Evolutionary conservation across 2,329 filamentous ascomycete genomes (phyloP).

Genomic region (Penicillium sp.): DNA sequence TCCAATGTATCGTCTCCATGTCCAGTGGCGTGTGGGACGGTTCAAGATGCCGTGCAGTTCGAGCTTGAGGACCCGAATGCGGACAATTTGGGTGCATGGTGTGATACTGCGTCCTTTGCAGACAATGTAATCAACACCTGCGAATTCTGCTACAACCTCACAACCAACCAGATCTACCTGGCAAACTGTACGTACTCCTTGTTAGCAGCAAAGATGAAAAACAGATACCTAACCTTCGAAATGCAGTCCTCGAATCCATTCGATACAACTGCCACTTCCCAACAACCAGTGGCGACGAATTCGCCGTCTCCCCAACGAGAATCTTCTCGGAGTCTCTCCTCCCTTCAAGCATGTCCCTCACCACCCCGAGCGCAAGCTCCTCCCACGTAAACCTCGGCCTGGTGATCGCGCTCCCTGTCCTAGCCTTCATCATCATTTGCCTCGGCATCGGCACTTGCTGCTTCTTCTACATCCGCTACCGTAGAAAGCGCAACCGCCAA

Average conservation of each 20-base stretch:
- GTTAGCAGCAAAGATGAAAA: not conserved
- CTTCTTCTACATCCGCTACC: constrained; percentile 44
- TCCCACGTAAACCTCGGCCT: constrained; percentile 36
- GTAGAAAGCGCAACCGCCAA: constrained; percentile 37
- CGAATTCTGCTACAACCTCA: constrained; percentile 46
- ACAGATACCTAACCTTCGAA: constrained; percentile 3
- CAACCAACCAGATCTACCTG: constrained; percentile 37
- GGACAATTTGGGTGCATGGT: constrained; percentile 38
- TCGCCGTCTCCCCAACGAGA: constrained; percentile 39
- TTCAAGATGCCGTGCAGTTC: constrained; percentile 34
- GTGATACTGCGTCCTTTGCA: constrained; percentile 37
- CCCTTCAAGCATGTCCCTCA: constrained; percentile 30
- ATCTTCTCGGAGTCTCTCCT: constrained; percentile 45
- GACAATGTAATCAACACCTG: constrained; percentile 44
- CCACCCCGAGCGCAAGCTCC: constrained; percentile 12
- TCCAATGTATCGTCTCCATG: constrained; percentile 46
- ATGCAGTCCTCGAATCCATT: constrained; percentile 45
- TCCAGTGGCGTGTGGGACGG: constrained; percentile 41
- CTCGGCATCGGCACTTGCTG: constrained; percentile 35
- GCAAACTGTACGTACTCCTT: constrained; percentile 43
- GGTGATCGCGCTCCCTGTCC: constrained; percentile 45
- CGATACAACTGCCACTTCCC: constrained; percentile 47
- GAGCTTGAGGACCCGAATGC: constrained; percentile 29
- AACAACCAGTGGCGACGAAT: constrained; percentile 34
- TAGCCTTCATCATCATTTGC: constrained; percentile 43